Conservation (phyloP, 176 grass and related monocot species). For the Carex cristatella region DNA sequence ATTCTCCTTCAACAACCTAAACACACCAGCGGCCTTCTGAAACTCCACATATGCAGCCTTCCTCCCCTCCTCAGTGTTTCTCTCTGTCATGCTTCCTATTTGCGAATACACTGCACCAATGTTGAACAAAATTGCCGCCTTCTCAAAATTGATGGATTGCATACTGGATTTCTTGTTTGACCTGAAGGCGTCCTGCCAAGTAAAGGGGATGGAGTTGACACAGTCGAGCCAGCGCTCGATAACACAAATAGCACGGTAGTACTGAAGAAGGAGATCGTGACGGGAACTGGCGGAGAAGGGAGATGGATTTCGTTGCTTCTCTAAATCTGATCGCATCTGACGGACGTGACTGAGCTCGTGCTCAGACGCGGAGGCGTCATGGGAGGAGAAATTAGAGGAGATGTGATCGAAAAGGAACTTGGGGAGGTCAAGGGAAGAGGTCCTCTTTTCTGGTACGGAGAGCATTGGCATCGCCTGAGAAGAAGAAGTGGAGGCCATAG, state of each 20-base stretch:
- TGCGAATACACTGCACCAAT: slow-evolving; percentile 48
- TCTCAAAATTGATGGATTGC: slow-evolving; percentile 54
- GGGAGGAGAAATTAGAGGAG: slow-evolving; percentile 37
- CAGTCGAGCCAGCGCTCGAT: slow-evolving; percentile 43
- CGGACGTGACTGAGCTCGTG: slow-evolving; percentile 21
- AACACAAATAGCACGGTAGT: slow-evolving; percentile 51
- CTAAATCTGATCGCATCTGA: slow-evolving; percentile 30
- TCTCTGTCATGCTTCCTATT: slow-evolving; percentile 39
- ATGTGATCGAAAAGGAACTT: slow-evolving; percentile 52
- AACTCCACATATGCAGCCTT: slow-evolving; percentile 49
- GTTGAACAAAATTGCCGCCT: slow-evolving; percentile 61
- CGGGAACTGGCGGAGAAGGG: slow-evolving; percentile 7
- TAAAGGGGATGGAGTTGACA: slow-evolving; percentile 44
- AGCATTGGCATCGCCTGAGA: slow-evolving; percentile 39
- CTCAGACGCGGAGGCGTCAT: slow-evolving; percentile 38
- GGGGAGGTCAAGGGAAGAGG: slow-evolving; percentile 45
- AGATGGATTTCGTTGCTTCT: background rate
- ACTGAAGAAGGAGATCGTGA: slow-evolving; percentile 44
- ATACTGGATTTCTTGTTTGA: slow-evolving; percentile 40
- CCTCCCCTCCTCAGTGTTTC: slow-evolving; percentile 33
- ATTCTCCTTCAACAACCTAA: slow-evolving; percentile 38
- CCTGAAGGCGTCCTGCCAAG: slow-evolving; percentile 74
- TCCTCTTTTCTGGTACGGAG: slow-evolving; percentile 74
- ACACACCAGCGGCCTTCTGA: slow-evolving; percentile 59
- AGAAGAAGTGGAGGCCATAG: slow-evolving; percentile 22